phyloP scores from a whole-genome alignment of 2,329 filamentous ascomycete genomes.

The Venturia carpophila region DNA sequence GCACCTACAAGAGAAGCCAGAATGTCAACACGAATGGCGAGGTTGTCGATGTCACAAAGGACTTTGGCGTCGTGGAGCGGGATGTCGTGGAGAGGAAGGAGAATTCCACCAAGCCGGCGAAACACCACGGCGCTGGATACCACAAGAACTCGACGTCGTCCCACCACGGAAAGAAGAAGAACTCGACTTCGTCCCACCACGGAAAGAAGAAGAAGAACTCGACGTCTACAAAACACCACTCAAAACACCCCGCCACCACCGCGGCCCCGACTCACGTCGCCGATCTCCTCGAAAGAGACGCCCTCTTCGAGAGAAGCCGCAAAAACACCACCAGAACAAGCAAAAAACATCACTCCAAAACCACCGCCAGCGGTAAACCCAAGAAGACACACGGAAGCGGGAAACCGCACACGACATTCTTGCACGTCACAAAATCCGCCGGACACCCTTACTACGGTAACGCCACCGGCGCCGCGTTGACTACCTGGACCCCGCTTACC shows the following conservation, averaged over 20 bases:
- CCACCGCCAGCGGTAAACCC: neutral
- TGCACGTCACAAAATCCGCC: neutral
- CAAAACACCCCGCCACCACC: neutral
- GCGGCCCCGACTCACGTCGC: neutral
- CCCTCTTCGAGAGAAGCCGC: neutral
- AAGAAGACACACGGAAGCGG: neutral
- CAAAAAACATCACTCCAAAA: neutral
- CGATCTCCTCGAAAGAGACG: neutral
- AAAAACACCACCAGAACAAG: neutral
- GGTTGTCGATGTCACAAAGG: neutral
- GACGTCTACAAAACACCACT: too few species aligned
- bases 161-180: neutral
- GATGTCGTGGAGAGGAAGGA: neutral
- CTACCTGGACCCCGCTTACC: too few species aligned
- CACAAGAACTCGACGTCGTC: neutral
- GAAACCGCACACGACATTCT: too few species aligned
- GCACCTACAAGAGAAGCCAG: neutral
- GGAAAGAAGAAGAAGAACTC: neutral
- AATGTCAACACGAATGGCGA: neutral
- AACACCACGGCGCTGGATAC: slow-evolving; percentile 1
- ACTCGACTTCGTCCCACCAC: neutral
- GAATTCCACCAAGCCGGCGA: neutral
- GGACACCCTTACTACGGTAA: neutral
- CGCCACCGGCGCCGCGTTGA: neutral
- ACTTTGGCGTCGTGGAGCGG: neutral